Conservation (phyloP, 108 stramenopile species). For the Pseudonitzschia multiseries region DNA sequence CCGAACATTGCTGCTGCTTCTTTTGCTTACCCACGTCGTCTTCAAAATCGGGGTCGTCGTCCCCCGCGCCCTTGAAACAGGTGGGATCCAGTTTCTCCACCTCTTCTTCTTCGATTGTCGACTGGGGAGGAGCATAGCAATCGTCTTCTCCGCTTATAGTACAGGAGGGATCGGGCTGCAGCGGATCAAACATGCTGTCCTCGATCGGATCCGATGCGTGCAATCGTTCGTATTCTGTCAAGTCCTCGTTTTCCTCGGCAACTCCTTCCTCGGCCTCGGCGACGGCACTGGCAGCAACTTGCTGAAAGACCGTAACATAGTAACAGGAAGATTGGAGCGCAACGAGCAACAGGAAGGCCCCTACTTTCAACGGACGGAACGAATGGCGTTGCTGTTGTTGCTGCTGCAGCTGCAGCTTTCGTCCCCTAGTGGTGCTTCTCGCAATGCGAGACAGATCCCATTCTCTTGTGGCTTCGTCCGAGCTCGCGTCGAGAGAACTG, state of each 20-base stretch:
- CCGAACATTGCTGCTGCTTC: constrained; percentile 25
- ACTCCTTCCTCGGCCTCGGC: constrained; percentile 8
- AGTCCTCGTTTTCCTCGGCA: neutral
- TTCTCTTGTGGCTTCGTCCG: neutral
- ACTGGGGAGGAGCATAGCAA: constrained; percentile 58
- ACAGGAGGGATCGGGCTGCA: constrained; percentile 64
- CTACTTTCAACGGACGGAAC: neutral
- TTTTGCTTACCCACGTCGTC: constrained; percentile 10
- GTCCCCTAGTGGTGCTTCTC: neutral
- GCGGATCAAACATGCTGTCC: constrained; percentile 67
- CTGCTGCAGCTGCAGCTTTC: no score
- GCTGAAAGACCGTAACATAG: constrained; percentile 3
- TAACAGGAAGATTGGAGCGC: constrained; percentile 12
- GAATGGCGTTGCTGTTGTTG: neutral
- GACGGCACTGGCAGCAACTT: neutral
- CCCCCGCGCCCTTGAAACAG: constrained; percentile 42
- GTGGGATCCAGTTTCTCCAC: constrained; percentile 40
- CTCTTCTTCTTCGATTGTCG: constrained; percentile 59
- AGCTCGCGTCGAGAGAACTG: neutral
- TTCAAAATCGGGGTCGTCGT: constrained; percentile 21
- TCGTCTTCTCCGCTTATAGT: constrained; percentile 28
- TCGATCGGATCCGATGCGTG: constrained; percentile 45
- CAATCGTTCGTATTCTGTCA: neutral
- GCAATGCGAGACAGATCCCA: neutral
- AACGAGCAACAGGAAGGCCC: neutral